Base-by-base conservation (phyloP, 495 filamentous ascomycete genomes). In the Sphaerosporella brunnea region DNA sequence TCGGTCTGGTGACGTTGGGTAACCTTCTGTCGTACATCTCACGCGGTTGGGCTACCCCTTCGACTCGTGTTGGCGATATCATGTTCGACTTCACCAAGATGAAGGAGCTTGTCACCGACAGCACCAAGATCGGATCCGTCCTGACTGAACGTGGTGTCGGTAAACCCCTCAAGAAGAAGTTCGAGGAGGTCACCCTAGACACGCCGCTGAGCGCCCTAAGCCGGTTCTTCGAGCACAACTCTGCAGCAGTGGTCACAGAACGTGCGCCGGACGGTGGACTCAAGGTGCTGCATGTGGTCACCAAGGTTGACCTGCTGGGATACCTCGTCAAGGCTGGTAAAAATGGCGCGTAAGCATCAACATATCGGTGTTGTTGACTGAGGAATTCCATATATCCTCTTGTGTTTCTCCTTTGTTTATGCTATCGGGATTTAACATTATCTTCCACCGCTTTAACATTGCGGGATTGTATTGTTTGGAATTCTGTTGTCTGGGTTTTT, bases 141-240 rank as follows among this genome's bases (percentile, higher is more conserved):
- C 68, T 40, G 54, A 62, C 24, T 53, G 18, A 5, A 3, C 21
- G 23, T 11, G 45, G 19, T 1, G 13, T 35, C 8, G 47, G 49
- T 46, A 36, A 58, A 48, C 68, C 65, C 63, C n/a, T n/a, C n/a
- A 68, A 70, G 58, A 72, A 79, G 53, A 79, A 79, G 62, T 97
- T 90, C 61, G 78, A 94, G 20, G 81, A 95, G 66, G 94, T 97
- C 56, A 95, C 92, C 3, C 65, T 82, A 59, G 82, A 93, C 49
- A 97, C 90, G 8, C 82, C 81, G 8, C 65, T 97, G 25, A 73
- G 73, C 46, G 81, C 81, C 34, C 67, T 97, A 30, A 85, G 82
- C 62, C 73, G 79, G 43, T 97, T 97, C 67, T 84, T 97, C 55
- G 87, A 94, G 64, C 95, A 92, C 83, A 96, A 96, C 63, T 85